Percentiles rank a stretch among this genome's conserved stretches.
Conservation (phyloP, 129 eudicot species). For the Logfia minima region DNA sequence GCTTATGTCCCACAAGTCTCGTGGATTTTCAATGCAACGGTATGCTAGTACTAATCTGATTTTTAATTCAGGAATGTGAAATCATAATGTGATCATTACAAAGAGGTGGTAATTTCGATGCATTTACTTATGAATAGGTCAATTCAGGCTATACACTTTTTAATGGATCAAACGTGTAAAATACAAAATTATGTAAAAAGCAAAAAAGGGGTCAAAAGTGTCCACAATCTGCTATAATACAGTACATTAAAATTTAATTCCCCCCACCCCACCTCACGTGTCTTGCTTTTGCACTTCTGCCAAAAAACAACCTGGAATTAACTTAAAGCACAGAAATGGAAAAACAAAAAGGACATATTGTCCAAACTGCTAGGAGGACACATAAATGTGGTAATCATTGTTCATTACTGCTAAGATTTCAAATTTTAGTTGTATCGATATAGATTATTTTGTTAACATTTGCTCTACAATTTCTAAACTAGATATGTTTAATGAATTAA, state of each 20-base stretch:
- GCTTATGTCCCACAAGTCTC: conserved; percentile 98
- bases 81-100: neutral
- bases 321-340: neutral
- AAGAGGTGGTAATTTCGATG: neutral
- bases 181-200: no score
- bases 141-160: neutral
- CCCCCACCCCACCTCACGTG: neutral
- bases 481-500: no score
- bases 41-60: conserved; percentile 29
- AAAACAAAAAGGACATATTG: neutral
- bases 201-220: no score
- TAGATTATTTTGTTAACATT: no score
- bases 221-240: no score
- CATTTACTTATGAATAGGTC: neutral
- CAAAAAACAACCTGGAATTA: neutral
- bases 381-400: no score
- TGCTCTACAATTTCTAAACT: no score
- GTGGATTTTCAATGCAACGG: conserved; percentile 97
- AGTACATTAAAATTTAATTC: no score
- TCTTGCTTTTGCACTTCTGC: neutral
- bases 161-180: neutral
- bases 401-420: no score
- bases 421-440: no score
- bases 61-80: neutral
- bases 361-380: neutral